phyloP scores from a whole-genome alignment of 164 flowering plant species.

The Piper betle region DNA sequence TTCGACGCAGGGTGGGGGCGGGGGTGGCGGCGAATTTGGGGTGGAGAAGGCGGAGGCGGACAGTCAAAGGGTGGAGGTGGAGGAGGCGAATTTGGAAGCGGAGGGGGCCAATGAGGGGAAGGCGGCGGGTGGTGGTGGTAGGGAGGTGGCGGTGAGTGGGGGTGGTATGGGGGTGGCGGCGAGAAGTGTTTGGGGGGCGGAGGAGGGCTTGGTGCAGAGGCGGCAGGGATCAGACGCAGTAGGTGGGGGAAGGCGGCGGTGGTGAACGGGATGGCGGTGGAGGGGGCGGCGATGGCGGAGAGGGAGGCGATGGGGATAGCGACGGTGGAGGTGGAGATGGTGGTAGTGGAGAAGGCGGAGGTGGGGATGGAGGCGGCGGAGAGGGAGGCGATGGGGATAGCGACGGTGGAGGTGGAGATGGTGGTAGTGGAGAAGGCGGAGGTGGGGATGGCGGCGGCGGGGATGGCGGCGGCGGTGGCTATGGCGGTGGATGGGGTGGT shows the following conservation, averaged over 20 bases:
- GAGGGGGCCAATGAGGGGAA: conserved; percentile 1
- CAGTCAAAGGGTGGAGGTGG: background rate
- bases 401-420: conserved; percentile 3
- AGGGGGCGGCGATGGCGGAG: background rate
- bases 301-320: background rate
- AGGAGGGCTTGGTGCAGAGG: conserved; percentile 4
- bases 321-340: background rate
- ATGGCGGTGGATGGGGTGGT: background rate
- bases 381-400: background rate
- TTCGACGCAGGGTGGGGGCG: background rate
- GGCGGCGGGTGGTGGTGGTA: conserved; percentile 3
- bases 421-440: background rate
- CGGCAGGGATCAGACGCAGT: background rate
- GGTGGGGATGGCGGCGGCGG: background rate
- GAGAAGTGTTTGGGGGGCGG: background rate
- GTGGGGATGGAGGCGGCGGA: background rate
- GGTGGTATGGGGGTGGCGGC: background rate
- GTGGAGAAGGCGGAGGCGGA: background rate
- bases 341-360: background rate
- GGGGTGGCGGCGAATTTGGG: background rate
- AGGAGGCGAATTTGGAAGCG: background rate
- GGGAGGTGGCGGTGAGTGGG: background rate
- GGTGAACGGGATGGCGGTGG: background rate
- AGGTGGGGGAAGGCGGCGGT: background rate
- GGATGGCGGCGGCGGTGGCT: too few species aligned